Conservation (phyloP, 2,329 filamentous ascomycete genomes). For the Botrytis pseudocinerea region DNA sequence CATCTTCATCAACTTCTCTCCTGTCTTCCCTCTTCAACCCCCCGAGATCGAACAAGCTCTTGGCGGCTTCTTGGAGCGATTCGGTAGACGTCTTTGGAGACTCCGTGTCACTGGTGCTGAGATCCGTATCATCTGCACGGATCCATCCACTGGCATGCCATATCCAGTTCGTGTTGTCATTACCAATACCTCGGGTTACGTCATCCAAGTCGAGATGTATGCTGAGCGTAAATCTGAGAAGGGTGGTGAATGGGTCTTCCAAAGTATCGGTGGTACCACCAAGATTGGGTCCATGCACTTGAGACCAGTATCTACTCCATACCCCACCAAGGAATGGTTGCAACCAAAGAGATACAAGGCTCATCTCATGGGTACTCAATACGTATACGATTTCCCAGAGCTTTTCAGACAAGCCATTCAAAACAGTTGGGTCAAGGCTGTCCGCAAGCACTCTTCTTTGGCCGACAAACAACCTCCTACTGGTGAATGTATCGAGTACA, state of each 20-base stretch:
- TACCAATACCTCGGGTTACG: slow-evolving; percentile 96
- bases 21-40: slow-evolving; percentile 89
- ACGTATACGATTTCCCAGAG: slow-evolving; percentile 99
- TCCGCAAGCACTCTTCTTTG: slow-evolving; percentile 71
- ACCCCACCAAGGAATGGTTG: slow-evolving; percentile 97
- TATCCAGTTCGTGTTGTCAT: slow-evolving; percentile 95
- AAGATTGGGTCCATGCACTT: slow-evolving; percentile 96
- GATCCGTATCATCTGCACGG: slow-evolving; percentile 97
- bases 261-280: slow-evolving; percentile 91
- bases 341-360: slow-evolving; percentile 99
- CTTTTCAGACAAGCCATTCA: slow-evolving; percentile 97
- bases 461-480: slow-evolving; percentile 78
- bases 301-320: slow-evolving; percentile 85
- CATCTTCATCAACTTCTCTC: slow-evolving; percentile 99
- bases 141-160: slow-evolving; percentile 77
- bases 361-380: slow-evolving; percentile 98
- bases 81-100: slow-evolving; percentile 91
- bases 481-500: slow-evolving; percentile 92
- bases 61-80: slow-evolving; percentile 93
- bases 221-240: slow-evolving; percentile 97
- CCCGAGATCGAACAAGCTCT: slow-evolving; percentile 89
- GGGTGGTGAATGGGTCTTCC: slow-evolving; percentile 92
- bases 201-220: slow-evolving; percentile 97
- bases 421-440: slow-evolving; percentile 83
- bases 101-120: slow-evolving; percentile 96